A percentile compares a stretch with the other conserved stretches of the same genome.
Conservation (phyloP, 108 stramenopile genomes). For the Pseudonitzschia pungens region DNA sequence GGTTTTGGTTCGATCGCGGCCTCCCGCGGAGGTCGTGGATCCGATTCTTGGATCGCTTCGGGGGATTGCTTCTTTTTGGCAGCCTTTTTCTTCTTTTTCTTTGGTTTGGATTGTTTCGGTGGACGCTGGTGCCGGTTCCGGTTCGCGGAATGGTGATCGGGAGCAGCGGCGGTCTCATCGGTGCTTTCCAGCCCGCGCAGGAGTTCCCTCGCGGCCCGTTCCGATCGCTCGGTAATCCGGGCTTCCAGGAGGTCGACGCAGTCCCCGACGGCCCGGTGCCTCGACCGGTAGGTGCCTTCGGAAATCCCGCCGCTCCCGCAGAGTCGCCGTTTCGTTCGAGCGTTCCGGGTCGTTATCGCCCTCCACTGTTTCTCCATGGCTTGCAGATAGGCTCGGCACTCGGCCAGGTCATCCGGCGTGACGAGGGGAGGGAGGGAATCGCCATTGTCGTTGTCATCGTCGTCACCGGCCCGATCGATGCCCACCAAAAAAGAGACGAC, state of each 20-base stretch:
- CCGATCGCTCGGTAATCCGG: background rate
- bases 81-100: conserved; percentile 22
- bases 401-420: background rate
- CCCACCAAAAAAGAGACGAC: conserved; percentile 39
- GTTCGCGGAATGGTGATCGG: too few species aligned
- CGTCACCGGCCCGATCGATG: conserved; percentile 26
- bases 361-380: background rate
- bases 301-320: background rate
- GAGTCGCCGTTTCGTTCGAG: conserved; percentile 12
- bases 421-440: background rate
- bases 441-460: background rate
- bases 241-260: conserved; percentile 10
- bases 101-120: too few species aligned
- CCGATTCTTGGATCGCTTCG: background rate
- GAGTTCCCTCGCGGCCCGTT: conserved; percentile 3
- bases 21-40: background rate
- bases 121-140: background rate
- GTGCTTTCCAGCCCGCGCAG: background rate
- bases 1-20: background rate
- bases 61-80: background rate
- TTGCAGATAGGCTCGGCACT: too few species aligned
- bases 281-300: conserved; percentile 26
- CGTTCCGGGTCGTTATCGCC: background rate
- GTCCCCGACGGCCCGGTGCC: background rate
- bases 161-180: too few species aligned